Evolutionary conservation across 1,284 basidiomycete genomes (phyloP), one percentile per base, ranked within the genome.

Genomic region (Pseudomicrostroma phylloplanum): DNA sequence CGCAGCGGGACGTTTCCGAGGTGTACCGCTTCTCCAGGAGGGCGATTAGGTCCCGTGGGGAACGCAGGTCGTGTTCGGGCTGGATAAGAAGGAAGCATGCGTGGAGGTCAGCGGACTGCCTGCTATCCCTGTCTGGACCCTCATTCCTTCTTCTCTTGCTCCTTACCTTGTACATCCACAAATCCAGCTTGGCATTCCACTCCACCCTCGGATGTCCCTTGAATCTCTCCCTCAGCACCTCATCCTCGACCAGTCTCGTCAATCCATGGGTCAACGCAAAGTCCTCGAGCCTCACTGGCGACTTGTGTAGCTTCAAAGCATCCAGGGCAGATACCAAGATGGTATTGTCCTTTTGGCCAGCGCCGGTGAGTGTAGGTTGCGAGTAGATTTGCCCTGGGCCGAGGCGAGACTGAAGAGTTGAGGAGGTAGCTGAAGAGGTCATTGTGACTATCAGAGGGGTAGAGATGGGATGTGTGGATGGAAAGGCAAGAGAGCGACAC

Each of bases 31-130:
- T 61, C 53, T 67, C 67, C 8, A 94, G 88, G 75, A 93, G 87
- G 0, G 86, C 87, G 1, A 93, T 80, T 1, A 94, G 82, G 1
- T 90, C 86, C 0, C 86, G 86, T 79, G 91, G 91, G 70, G 87
- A 91, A 26, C 88, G 85, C 69, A 93, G 88, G 65, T 88, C 87
- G 77, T 86, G 92, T 79, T 94, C 91, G 66, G 91, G 90, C 89
- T 92, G 62, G 11, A 43, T 21, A 6, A 19, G 49, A 48, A 48
- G 43, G 4, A 6, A 6, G 43, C 4, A 13, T 21, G 12, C 6
- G 21, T 17, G 4, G 6, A 48, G 43, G 12, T 21, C 15, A 48
- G 21, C 43, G 6, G 12, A 12, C 4, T 48, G 43, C 43, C 43
- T 21, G 43, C n/a, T n/a, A n/a, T n/a, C n/a, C n/a, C n/a, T n/a